Evolutionary conservation across 148 eudicot genomes (phyloP), one percentile per base, ranked within the genome.

Genomic region (Rhododendron kiyosumense): DNA sequence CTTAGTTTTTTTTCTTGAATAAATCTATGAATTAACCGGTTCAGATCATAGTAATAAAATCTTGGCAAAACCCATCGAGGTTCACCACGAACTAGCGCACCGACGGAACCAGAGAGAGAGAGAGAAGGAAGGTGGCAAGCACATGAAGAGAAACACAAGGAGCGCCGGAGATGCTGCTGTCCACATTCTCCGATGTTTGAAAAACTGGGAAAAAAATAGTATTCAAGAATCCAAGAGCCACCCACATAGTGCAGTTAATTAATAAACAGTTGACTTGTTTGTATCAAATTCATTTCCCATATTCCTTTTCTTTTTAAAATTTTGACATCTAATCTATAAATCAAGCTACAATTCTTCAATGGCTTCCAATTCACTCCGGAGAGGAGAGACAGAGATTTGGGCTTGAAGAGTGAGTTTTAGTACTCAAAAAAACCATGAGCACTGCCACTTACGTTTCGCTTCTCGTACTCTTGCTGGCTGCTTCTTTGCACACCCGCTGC

Each of bases 151-250:
- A 71, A 73, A 43, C 79, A 32, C 49, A 80, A 84, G 28, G n/a
- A 54, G 81, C 76, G 86, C 81, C 89, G 75, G 48, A 81, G 74
- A 80, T 73, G 84, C 81, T 45, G 79, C 86, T 69, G 46, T 84
- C 51, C 57, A 43, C 86, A 80, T 26, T 74, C 61, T 84, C 80
- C 82, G 17, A 63, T 24, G 57, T 61, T 11, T 7, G 20, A 43
- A 43, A 52, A 83, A 17, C 13, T 9, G 26, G 20, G 2, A 9
- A 46, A 36, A 38, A 15, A 17, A 17, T 77, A n/a, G n/a, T n/a
- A 22, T 32, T 24, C n/a, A 45, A 77, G 20, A 32, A 24, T 43
- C 54, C 63, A 45, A 76, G 43, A 38, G 45, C 36, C 52, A 82
- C 17, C n/a, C 71, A 57, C 51, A 77, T 36, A 13, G 46, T 43